A percentile compares a stretch with the other conserved stretches of the same genome.
Conservation (phyloP, 2,329 filamentous ascomycete genomes). For the Xylariaceae sp. region DNA sequence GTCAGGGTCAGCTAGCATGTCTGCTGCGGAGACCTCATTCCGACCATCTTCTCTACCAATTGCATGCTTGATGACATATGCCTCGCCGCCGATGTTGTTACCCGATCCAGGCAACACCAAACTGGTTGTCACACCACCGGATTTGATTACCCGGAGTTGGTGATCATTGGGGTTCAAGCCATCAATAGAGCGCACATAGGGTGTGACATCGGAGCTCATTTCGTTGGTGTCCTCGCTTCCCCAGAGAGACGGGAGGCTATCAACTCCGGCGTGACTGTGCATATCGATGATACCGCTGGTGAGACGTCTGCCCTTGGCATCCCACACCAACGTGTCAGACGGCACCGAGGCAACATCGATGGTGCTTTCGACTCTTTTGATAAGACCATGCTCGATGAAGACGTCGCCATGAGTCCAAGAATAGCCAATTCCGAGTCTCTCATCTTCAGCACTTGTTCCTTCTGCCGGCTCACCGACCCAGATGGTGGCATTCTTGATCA, state of each 20-base stretch:
- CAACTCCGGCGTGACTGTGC: conserved; percentile 62
- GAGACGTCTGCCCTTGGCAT: conserved; percentile 56
- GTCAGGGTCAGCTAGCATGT: conserved; percentile 62
- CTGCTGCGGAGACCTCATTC: conserved; percentile 55
- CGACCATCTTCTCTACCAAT: conserved; percentile 56
- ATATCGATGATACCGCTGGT: conserved; percentile 67
- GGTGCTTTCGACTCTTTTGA: conserved; percentile 44
- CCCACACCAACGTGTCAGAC: conserved; percentile 45
- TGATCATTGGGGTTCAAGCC: conserved; percentile 58
- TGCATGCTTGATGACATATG: conserved; percentile 63
- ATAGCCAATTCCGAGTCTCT: conserved; percentile 54
- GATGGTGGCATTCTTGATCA: conserved; percentile 62
- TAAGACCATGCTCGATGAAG: conserved; percentile 55
- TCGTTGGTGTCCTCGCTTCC: conserved; percentile 60
- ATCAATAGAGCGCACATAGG: conserved; percentile 63
- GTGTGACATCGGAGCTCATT: conserved; percentile 58
- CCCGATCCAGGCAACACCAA: conserved; percentile 62
- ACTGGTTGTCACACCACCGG: conserved; percentile 65
- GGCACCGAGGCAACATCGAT: conserved; percentile 36
- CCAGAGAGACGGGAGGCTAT: conserved; percentile 48
- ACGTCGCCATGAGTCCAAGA: conserved; percentile 57
- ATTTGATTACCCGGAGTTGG: conserved; percentile 65
- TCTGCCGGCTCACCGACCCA: conserved; percentile 58
- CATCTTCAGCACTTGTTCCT: conserved; percentile 49
- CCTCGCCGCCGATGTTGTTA: conserved; percentile 71